Percentiles rank a stretch among this genome's conserved stretches.
Conservation (phyloP, 2,329 filamentous ascomycete species). For the Ophiostoma tasmaniense region DNA sequence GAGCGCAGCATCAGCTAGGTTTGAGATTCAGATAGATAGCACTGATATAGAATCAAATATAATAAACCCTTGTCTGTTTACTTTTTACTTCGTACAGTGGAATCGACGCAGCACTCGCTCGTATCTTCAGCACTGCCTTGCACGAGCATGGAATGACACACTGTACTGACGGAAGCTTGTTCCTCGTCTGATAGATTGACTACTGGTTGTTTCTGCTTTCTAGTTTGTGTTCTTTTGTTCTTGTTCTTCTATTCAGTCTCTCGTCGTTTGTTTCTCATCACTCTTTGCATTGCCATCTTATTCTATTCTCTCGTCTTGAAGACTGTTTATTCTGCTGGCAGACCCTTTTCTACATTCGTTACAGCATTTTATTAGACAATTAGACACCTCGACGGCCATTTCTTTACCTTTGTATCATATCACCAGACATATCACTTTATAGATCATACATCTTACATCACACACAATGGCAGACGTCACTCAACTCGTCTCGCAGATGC, state of each 20-base stretch:
- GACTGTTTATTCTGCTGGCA: background rate
- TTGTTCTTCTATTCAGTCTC: too few relatives aligned
- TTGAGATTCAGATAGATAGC: background rate
- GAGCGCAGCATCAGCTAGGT: background rate
- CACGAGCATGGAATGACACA: background rate
- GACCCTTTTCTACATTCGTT: background rate
- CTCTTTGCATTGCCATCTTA: background rate
- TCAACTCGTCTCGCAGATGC: constrained; percentile 35
- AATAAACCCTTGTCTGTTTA: background rate
- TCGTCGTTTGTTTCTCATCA: background rate
- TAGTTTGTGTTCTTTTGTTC: background rate
- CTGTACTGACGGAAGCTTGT: background rate
- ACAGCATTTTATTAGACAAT: background rate
- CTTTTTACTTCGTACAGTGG: background rate
- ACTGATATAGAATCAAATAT: too few relatives aligned
- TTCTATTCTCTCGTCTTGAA: background rate
- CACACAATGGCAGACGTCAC: constrained; percentile 29
- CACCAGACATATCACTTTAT: background rate
- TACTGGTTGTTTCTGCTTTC: background rate
- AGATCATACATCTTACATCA: too few relatives aligned
- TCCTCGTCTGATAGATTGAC: background rate
- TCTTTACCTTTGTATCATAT: background rate
- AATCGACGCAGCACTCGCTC: background rate
- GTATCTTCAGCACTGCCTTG: background rate
- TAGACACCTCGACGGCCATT: background rate